These are phyloP conservation scores for Macadamia tetraphylla DNA, from an alignment of 164 flowering plant genomes.

Conservation along the genomic window DNA sequence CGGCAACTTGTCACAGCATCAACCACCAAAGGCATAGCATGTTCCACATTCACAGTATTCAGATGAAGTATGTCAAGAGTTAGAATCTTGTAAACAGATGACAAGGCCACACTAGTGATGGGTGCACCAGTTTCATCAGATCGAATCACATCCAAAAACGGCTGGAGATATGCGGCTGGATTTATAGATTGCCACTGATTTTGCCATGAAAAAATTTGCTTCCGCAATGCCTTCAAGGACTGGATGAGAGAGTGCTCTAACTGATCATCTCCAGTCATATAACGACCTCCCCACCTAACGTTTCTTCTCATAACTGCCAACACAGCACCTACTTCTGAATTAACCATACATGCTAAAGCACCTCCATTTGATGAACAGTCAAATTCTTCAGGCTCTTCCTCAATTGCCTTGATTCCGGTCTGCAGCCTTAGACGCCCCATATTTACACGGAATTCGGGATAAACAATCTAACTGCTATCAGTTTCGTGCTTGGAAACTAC, in stretches of 20 bases:
- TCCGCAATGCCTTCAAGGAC: slow-evolving; percentile 26
- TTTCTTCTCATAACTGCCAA: slow-evolving; percentile 41
- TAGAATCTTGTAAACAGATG: slow-evolving; percentile 42
- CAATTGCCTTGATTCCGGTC: slow-evolving; percentile 23
- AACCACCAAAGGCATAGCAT: slow-evolving; percentile 38
- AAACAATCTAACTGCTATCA: background rate
- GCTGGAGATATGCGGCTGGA: slow-evolving; percentile 34
- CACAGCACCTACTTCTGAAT: slow-evolving; percentile 36
- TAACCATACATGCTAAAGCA: slow-evolving; percentile 32
- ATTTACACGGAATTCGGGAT: background rate
- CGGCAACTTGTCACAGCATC: slow-evolving; percentile 53
- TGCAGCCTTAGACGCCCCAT: slow-evolving; percentile 32
- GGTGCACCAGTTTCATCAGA: slow-evolving; percentile 57
- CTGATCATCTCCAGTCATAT: slow-evolving; percentile 32
- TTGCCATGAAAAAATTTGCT: slow-evolving; percentile 28
- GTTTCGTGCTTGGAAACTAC: background rate
- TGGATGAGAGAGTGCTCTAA: slow-evolving; percentile 33
- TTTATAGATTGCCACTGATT: slow-evolving; percentile 24
- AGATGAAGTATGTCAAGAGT: slow-evolving; percentile 37
- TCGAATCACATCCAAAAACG: slow-evolving; percentile 43
- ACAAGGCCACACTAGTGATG: slow-evolving; percentile 44
- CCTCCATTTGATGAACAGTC: slow-evolving; percentile 19
- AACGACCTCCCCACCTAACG: slow-evolving; percentile 35
- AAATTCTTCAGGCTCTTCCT: slow-evolving; percentile 24
- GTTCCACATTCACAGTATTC: slow-evolving; percentile 31